Evolutionary conservation across 2,329 filamentous ascomycete species (phyloP), one percentile per base, ranked within the genome.

Genomic region (Xylaria sp.): DNA sequence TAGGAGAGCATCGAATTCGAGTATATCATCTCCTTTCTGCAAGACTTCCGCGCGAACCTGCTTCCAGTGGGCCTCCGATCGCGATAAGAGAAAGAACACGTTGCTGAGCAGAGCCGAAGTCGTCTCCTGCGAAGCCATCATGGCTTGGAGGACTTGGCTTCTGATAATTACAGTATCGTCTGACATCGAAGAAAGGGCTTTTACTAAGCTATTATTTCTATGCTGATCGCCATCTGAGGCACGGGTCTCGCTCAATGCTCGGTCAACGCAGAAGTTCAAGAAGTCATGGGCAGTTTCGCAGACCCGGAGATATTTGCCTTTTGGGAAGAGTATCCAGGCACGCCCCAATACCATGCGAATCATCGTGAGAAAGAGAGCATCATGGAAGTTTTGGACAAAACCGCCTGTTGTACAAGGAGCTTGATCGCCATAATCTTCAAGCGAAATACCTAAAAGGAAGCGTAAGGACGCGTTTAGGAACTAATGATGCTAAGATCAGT

Each of bases 51-150:
- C 24, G 17, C 43, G 49, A 11, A 52, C 39, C 19, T 46, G 43
- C 4, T 41, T 8, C 24, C 42, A 45, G 13, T 46, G 22, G 16
- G 1, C n/a, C n/a, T 38, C 9, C 42, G 49, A 26, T 51, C 43
- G 38, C 13, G 43, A 40, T 20, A 52, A 38, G 5, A 46, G 39
- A 4, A 41, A 46, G 18, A 52, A 39, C 6, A 17, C 16, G 16
- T 52, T 46, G 1, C 44, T 37, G 1, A 56, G 2, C 5, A 56
- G 37, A 24, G 44, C 45, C 5, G 53, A 48, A 2, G 48, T 56
- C 9, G 53, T 56, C 7, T 56, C 53, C 19, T 51, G 44, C 3
- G 53, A 39, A 34, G 53, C 53, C 48, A 56, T 56, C 53, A 56
- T 56, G n/a, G 39, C 53, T 38, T 56, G 53, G 2, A 56, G 26